A percentile compares a stretch with the other conserved stretches of the same genome.
Conservation (phyloP, 805 yeast genomes). For the Candida silvicultrix region DNA sequence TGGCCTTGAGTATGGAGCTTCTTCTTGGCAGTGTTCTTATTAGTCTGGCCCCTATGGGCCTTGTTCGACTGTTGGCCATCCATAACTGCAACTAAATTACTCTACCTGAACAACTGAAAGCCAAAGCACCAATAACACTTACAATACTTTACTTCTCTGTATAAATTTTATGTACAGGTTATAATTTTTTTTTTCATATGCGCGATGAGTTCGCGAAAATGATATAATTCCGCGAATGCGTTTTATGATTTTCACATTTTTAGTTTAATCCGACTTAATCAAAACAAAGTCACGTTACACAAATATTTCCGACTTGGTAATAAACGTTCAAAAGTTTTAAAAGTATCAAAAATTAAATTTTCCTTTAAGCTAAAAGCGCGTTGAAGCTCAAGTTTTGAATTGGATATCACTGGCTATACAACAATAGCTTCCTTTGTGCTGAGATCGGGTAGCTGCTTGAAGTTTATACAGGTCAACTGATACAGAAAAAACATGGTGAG, state of each 20-base stretch:
- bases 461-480: background rate
- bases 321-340: background rate
- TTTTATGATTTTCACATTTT: too few relatives aligned
- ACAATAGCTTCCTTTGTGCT: background rate
- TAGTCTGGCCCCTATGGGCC: constrained; percentile 65
- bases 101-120: too few relatives aligned
- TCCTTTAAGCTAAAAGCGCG: background rate
- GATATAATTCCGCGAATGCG: background rate
- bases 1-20: constrained; percentile 83
- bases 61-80: constrained; percentile 63
- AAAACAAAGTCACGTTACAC: too few relatives aligned
- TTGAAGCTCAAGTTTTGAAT: background rate
- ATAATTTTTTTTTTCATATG: background rate
- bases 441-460: background rate
- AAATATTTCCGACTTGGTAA: background rate
- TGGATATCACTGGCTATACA: background rate
- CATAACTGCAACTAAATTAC: constrained; percentile 4
- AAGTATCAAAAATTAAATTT: background rate
- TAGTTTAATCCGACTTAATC: too few relatives aligned
- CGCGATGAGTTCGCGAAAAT: background rate
- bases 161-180: background rate
- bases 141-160: background rate
- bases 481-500: background rate
- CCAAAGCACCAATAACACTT: too few relatives aligned
- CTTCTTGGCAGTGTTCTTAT: constrained; percentile 65